Base-by-base conservation (phyloP, 768 basidiomycete species). In the Tremella mesenterica region DNA sequence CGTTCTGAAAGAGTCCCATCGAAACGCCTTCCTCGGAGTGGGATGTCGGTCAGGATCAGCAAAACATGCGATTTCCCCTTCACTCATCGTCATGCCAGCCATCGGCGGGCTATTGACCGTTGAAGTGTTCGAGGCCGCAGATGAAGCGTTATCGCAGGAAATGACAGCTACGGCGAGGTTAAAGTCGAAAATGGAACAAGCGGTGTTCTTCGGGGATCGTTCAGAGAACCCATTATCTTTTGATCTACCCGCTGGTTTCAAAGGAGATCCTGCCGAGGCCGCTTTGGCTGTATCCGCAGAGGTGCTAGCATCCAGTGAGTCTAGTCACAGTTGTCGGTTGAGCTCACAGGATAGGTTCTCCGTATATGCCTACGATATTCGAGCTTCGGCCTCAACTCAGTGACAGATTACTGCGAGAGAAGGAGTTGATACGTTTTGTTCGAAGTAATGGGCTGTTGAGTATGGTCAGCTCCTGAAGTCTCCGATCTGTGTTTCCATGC, bases 371-470 rank as follows among this genome's bases (percentile, higher is more conserved):
- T 75, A 78, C 81, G 8, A 85, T 85, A 57, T 85, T 87, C 62
- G 91, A 95, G 68, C 76, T 93, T 36, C 82, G 82, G 14, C 78
- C 83, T 1, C 90, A 92, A 66, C 73, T 96, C 58, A 79, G 78
- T 4, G 82, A 81, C 34, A 80, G 88, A 26, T 84, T 84, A 64
- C 82, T 85, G 50, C 77, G 87, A 31, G 75, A 92, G 26, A 82
- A 81, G 50, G 88, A 86, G 79, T 77, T 96, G n/a, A 86, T 93
- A 60, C 79, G 79, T 23, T 93, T 90, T 69, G 86, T 95, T 64
- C 86, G 89, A 41, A 84, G 87, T 48, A 93, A 93, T 70, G 83
- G 80, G 0, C 84, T 84, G 4, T 75, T 92, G 30, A 76, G 76
- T 33, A 88, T 86, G 78, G 89, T 86, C 28, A 59, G 74, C 52